Base-by-base conservation (phyloP, 179 eudicot genomes). In the Pouteria campechiana region DNA sequence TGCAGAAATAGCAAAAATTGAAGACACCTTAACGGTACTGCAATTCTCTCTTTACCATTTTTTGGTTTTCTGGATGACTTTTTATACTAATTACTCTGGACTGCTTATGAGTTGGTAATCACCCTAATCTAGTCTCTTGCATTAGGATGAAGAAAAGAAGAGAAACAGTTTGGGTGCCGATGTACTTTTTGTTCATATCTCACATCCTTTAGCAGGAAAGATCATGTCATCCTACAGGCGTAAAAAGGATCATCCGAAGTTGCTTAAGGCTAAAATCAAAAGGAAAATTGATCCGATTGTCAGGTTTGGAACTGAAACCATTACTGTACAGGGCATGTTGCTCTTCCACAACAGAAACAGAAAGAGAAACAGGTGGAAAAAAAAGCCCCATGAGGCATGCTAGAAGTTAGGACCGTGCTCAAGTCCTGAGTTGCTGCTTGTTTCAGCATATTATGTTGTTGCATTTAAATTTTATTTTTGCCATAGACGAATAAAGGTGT, bases 91-190 rank as follows among this genome's bases (percentile, higher is more conserved):
- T 13, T n/a, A 13, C 7, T 16, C 37, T 25, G 18, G 16, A 32
- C 6, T 25, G 17, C 32, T 3, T 33, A 7, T 17, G 11, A 29
- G 19, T 16, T 28, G 4, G 30, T 37, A 14, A 4, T 17, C 17
- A 23, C 16, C 27, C n/a, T 46, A 7, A 16, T 17, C 18, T 32
- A 34, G 25, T 19, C 5, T 29, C 28, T 32, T 29, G 35, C 41
- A 50, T 40, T 39, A 64, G 70, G 70, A 57, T 41, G 59, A 45
- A 29, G 70, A 64, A 44, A 52, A 30, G 20, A 39, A 25, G 37
- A 58, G 70, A 30, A 64, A 64, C 55, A 38, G 39, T 45, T 46
- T 46, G 59, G 64, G 64, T 41, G 33, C 52, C 41, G 64, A 64
- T 58, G 10, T 50, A 14, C 40, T 64, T 5, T 57, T 52, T 35